phyloP scores from a whole-genome alignment of 208 protist species.

The Crithidia expoeki region DNA sequence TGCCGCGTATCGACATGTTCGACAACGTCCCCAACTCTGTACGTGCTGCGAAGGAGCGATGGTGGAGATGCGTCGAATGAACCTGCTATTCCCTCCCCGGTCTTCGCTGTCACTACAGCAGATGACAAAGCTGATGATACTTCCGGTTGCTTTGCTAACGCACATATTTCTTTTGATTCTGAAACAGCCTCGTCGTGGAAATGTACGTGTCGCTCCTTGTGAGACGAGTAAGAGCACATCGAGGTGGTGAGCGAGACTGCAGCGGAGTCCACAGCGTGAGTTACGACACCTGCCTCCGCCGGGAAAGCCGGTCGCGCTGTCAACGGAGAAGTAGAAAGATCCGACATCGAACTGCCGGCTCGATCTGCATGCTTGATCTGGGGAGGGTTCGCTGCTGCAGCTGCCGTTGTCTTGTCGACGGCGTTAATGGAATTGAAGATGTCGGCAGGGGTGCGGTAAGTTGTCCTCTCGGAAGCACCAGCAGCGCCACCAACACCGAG shows the following conservation, averaged over 20 bases:
- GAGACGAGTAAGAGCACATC: not conserved
- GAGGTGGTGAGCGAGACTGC: slow-evolving; percentile 5
- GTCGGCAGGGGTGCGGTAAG: slow-evolving; percentile 42
- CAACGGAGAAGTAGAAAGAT: not conserved
- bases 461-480: not conserved
- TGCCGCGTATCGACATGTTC: slow-evolving; percentile 37
- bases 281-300: not conserved
- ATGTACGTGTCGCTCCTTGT: slow-evolving; percentile 36
- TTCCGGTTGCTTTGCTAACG: not conserved
- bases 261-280: not conserved
- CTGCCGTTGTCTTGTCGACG: not conserved
- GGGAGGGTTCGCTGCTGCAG: not conserved
- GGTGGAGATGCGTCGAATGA: not conserved
- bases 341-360: too few species aligned
- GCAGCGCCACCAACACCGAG: not conserved
- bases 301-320: not conserved
- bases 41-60: slow-evolving; percentile 23
- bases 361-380: not conserved
- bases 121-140: not conserved
- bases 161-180: not conserved
- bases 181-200: slow-evolving; percentile 20
- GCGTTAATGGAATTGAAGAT: slow-evolving; percentile 22
- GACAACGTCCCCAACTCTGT: slow-evolving; percentile 58
- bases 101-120: not conserved
- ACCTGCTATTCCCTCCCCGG: not conserved